Evolutionary conservation across 2,329 filamentous ascomycete genomes (phyloP).

Genomic region (Pyrenophora tritici-repentis): DNA sequence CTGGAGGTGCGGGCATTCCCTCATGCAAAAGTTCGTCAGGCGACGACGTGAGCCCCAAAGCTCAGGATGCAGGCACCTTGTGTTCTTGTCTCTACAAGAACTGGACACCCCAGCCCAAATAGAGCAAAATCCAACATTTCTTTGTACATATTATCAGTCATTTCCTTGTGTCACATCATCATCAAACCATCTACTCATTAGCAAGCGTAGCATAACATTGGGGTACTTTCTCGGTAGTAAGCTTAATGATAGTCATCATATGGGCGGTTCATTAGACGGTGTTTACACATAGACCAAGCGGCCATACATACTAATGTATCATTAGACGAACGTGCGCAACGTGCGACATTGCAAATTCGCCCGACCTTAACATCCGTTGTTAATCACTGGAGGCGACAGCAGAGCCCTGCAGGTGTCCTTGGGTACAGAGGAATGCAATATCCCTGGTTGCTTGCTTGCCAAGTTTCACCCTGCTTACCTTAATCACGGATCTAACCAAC

Average conservation of each 20-base stretch:
- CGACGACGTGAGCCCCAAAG: constrained; percentile 41
- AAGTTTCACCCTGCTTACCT: background rate
- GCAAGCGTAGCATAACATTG: constrained; percentile 10
- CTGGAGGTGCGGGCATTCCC: constrained; percentile 56
- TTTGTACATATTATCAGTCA: constrained; percentile 3
- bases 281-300: no score
- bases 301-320: no score
- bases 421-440: no score
- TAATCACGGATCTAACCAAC: background rate
- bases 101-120: constrained; percentile 32
- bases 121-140: constrained; percentile 1
- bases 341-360: no score
- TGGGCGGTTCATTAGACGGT: no score
- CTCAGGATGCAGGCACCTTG: constrained; percentile 41
- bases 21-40: constrained; percentile 56
- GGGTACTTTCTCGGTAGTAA: background rate
- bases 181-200: constrained; percentile 4
- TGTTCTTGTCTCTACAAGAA: constrained; percentile 57
- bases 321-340: no score
- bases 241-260: constrained; percentile 6
- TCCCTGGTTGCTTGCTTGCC: background rate
- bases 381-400: no score
- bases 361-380: no score
- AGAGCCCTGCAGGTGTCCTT: no score
- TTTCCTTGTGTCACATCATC: constrained; percentile 6